Conservation (phyloP, 2,329 filamentous ascomycete species). For the Stemphylium lycopersici region DNA sequence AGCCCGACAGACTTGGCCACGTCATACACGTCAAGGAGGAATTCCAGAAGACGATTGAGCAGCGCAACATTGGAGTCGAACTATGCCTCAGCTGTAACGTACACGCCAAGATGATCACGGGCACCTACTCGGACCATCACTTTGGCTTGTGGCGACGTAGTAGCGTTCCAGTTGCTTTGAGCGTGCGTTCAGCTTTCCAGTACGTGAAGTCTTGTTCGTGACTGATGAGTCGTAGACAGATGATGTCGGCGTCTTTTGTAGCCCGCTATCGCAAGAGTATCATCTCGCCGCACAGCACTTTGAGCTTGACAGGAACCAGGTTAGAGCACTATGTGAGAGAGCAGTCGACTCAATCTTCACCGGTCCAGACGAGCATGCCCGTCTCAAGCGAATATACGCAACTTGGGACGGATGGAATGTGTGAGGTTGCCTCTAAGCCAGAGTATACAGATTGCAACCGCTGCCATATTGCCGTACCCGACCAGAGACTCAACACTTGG, state of each 20-base stretch:
- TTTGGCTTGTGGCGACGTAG: constrained; percentile 73
- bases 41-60: constrained; percentile 63
- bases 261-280: constrained; percentile 78
- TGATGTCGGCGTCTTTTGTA: constrained; percentile 82
- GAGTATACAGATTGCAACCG: too few relatives aligned
- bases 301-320: constrained; percentile 55
- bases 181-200: constrained; percentile 61
- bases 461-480: too few relatives aligned
- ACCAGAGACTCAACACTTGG: too few relatives aligned
- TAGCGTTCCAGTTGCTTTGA: constrained; percentile 64
- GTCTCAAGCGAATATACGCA: constrained; percentile 49
- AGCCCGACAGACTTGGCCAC: constrained; percentile 74
- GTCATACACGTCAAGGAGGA: constrained; percentile 74
- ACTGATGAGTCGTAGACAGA: constrained; percentile 66
- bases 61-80: constrained; percentile 68
- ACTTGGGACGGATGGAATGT: constrained; percentile 29
- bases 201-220: not conserved
- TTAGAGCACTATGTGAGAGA: constrained; percentile 64
- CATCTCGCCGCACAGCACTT: constrained; percentile 75
- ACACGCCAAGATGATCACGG: constrained; percentile 72
- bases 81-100: constrained; percentile 84
- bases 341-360: constrained; percentile 72
- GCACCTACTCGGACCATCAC: constrained; percentile 72
- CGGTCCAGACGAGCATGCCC: constrained; percentile 64
- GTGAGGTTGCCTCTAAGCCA: not conserved